Conservation (phyloP, 352 stramenopile species). For the Pythium biforme region DNA sequence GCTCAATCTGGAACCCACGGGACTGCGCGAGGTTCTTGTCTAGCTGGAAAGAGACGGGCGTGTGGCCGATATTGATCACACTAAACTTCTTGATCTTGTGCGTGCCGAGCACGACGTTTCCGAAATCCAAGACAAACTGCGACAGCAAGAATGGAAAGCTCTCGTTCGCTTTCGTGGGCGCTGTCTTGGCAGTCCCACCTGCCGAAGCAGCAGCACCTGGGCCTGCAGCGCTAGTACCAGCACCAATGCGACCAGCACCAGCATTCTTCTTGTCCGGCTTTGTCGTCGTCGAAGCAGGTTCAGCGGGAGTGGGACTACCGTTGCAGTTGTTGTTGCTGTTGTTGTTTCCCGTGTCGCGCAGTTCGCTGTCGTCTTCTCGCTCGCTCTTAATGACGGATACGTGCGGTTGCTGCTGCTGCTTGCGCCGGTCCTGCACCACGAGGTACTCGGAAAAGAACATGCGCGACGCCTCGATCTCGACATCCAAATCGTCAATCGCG, state of each 20-base stretch:
- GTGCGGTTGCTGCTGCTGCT: constrained; percentile 18
- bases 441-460: constrained; percentile 89
- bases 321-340: constrained; percentile 2
- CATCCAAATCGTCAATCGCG: constrained; percentile 63
- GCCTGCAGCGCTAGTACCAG: background rate
- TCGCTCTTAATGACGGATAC: background rate
- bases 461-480: constrained; percentile 82
- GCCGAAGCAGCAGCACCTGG: background rate
- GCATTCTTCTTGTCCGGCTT: constrained; percentile 10
- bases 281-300: background rate
- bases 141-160: constrained; percentile 81
- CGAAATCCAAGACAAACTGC: constrained; percentile 93
- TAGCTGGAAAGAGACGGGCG: constrained; percentile 86
- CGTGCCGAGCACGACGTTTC: constrained; percentile 90
- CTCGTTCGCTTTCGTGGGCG: constrained; percentile 29
- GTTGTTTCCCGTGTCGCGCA: background rate
- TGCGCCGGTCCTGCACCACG: constrained; percentile 45
- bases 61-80: constrained; percentile 89
- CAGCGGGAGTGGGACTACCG: background rate
- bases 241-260: background rate
- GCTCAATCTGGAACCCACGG: constrained; percentile 91
- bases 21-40: constrained; percentile 91
- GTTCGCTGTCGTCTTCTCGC: background rate
- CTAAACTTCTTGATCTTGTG: constrained; percentile 92
- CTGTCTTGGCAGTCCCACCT: constrained; percentile 12